Percentiles rank a stretch among this genome's conserved stretches.
phyloP scores from a whole-genome alignment of 495 filamentous ascomycete species.

The Bacidia gigantensis region DNA sequence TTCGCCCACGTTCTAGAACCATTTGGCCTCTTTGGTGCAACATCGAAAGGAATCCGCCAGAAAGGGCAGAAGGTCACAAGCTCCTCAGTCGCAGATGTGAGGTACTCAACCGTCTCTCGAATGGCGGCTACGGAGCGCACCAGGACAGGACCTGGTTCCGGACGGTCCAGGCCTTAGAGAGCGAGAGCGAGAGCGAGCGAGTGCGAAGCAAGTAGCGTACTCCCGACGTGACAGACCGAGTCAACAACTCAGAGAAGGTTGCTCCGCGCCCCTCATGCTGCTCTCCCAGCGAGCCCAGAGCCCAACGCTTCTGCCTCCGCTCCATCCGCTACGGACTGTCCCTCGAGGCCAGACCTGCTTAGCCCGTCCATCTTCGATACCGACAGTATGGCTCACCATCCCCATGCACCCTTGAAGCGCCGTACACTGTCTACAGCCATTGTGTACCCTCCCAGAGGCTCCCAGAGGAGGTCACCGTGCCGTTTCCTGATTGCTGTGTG shows the following conservation, averaged over 20 bases:
- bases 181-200: too few relatives aligned
- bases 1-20: neutral
- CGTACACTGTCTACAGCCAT: neutral
- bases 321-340: neutral
- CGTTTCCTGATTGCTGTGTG: neutral
- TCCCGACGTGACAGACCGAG: neutral
- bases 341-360: constrained; percentile 1
- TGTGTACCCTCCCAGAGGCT: neutral
- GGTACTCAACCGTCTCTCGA: neutral
- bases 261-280: neutral
- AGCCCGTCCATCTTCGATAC: neutral
- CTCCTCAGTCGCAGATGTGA: neutral
- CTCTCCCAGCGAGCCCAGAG: too few relatives aligned
- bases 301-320: neutral
- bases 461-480: neutral
- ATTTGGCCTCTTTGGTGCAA: too few relatives aligned
- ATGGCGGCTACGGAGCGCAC: neutral
- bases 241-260: neutral
- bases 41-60: too few relatives aligned
- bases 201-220: too few relatives aligned
- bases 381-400: constrained; percentile 1
- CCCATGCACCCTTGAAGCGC: neutral
- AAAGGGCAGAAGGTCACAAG: too few relatives aligned
- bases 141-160: neutral
- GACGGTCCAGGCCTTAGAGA: neutral